Percentiles rank a stretch among this genome's conserved stretches.
phyloP scores from a whole-genome alignment of 768 basidiomycete species.

The Mycena metata region DNA sequence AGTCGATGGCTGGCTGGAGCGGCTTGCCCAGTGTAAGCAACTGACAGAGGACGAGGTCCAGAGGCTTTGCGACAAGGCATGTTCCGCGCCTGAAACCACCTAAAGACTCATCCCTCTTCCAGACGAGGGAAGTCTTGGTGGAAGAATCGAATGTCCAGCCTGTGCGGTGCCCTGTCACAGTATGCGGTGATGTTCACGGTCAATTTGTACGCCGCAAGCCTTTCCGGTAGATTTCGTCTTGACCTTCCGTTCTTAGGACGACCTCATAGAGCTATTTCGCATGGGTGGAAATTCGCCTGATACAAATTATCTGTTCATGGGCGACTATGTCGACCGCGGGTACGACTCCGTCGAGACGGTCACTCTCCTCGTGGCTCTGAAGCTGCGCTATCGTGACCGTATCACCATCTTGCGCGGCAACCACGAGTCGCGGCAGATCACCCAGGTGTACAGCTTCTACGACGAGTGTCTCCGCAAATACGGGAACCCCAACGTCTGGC shows the following conservation, averaged over 20 bases:
- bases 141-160: conserved; percentile 99
- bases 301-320: conserved; percentile 99
- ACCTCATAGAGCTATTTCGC: conserved; percentile 97
- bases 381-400: conserved; percentile 97
- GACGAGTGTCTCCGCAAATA: conserved; percentile 99
- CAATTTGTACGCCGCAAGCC: conserved; percentile 86
- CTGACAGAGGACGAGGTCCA: conserved; percentile 96
- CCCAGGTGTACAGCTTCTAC: conserved; percentile 99
- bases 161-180: conserved; percentile 98
- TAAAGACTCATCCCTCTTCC: conserved; percentile 38
- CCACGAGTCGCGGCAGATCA: conserved; percentile 99
- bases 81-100: conserved; percentile 43
- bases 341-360: conserved; percentile 99
- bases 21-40: conserved; percentile 97
- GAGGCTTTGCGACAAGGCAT: conserved; percentile 98
- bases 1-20: conserved; percentile 97
- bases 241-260: conserved; percentile 72
- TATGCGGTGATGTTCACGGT: conserved; percentile 99
- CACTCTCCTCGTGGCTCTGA: conserved; percentile 95
- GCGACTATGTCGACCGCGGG: conserved; percentile 98
- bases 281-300: conserved; percentile 99
- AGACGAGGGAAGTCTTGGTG: conserved; percentile 99
- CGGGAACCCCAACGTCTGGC: conserved; percentile 99
- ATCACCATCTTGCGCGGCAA: conserved; percentile 98
- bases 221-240: conserved; percentile 16